Evolutionary conservation across 2,329 filamentous ascomycete genomes (phyloP).

Genomic region (Daldinia sp.): DNA sequence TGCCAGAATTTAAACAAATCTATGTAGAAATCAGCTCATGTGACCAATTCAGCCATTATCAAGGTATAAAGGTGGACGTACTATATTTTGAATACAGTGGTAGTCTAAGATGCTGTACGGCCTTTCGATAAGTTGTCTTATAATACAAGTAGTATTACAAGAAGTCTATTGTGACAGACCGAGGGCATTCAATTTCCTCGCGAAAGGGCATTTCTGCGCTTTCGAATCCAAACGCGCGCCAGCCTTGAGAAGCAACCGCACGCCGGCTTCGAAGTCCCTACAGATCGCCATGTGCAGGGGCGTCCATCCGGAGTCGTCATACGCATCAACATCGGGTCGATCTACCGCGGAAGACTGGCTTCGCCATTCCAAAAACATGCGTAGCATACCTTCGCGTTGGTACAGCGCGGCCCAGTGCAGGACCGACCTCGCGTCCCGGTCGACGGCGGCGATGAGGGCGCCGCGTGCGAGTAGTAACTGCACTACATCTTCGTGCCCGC

Average conservation of each 20-base stretch:
- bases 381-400: slow-evolving; percentile 29
- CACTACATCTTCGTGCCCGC: slow-evolving; percentile 36
- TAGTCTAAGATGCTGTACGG: neutral
- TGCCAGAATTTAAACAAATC: no score
- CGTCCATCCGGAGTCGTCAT: slow-evolving; percentile 41
- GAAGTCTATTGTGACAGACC: neutral
- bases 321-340: slow-evolving; percentile 35
- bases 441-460: slow-evolving; percentile 23
- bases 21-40: neutral
- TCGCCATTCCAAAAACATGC: slow-evolving; percentile 31
- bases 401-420: slow-evolving; percentile 42
- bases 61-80: neutral
- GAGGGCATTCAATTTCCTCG: slow-evolving; percentile 7
- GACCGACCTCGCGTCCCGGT: slow-evolving; percentile 28
- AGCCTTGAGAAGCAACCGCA: slow-evolving; percentile 33
- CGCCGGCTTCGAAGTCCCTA: slow-evolving; percentile 37
- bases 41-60: neutral
- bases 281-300: slow-evolving; percentile 42
- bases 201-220: slow-evolving; percentile 31
- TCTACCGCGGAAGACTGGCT: neutral
- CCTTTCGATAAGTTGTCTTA: neutral
- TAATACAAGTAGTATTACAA: neutral
- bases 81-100: neutral
- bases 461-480: slow-evolving; percentile 34
- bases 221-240: slow-evolving; percentile 25